These are phyloP conservation scores for Gamarada debralockiae DNA, from an alignment of 495 filamentous ascomycete genomes.

Conservation along the genomic window DNA sequence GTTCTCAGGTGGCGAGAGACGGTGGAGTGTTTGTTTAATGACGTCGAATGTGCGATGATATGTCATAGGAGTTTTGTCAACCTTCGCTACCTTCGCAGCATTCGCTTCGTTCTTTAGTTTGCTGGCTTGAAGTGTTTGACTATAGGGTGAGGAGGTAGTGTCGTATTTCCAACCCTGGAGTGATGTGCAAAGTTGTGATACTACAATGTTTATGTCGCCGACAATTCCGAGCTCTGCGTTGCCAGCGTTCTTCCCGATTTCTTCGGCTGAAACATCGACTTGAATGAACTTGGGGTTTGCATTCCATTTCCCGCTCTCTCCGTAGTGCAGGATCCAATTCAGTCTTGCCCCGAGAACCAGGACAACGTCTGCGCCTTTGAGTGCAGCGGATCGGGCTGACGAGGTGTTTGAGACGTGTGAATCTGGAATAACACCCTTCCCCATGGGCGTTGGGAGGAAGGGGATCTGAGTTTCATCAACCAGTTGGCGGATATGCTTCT, in stretches of 20 bases:
- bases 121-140: too few species aligned
- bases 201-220: constrained; percentile 51
- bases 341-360: constrained; percentile 57
- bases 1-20: constrained; percentile 35
- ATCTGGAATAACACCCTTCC: constrained; percentile 58
- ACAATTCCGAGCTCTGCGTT: constrained; percentile 44
- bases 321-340: constrained; percentile 66
- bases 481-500: constrained; percentile 42
- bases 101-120: too few species aligned
- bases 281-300: constrained; percentile 51
- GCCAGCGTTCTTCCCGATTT: constrained; percentile 47
- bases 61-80: constrained; percentile 41
- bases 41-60: constrained; percentile 52
- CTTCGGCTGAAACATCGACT: constrained; percentile 55
- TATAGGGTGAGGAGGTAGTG: too few species aligned
- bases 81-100: constrained; percentile 34
- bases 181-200: constrained; percentile 39
- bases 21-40: constrained; percentile 41
- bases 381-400: constrained; percentile 53
- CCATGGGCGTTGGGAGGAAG: constrained; percentile 64
- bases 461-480: constrained; percentile 50
- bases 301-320: constrained; percentile 55
- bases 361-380: constrained; percentile 56
- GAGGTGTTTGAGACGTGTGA: constrained; percentile 51
- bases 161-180: constrained; percentile 45